These are phyloP conservation scores for Prunus mume DNA, from an alignment of 306 rosid species.

Conservation along the genomic window DNA sequence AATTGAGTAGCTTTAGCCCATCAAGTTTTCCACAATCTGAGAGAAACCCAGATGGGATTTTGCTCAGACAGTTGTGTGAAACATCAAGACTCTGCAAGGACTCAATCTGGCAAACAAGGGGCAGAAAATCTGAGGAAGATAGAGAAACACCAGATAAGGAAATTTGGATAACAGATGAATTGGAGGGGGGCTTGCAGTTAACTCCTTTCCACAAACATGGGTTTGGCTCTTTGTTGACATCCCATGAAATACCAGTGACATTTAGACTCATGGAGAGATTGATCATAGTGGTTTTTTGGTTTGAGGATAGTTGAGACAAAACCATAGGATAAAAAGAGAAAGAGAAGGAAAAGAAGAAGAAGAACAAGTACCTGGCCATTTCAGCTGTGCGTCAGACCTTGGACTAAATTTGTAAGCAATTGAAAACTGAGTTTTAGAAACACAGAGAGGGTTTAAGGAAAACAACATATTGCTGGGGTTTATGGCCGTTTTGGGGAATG, in stretches of 20 bases:
- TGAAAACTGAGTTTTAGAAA: too few species aligned
- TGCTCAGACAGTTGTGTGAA: slow-evolving; percentile 33
- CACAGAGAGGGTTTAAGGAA: too few species aligned
- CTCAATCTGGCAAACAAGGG: slow-evolving; percentile 49
- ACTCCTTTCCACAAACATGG: slow-evolving; percentile 76
- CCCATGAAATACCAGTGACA: slow-evolving; percentile 27
- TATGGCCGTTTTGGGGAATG: too few species aligned
- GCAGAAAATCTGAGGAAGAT: slow-evolving; percentile 43
- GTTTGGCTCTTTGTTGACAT: slow-evolving; percentile 19
- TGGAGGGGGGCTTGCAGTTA: slow-evolving; percentile 25
- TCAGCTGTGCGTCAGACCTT: too few species aligned
- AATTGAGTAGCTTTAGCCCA: slow-evolving; percentile 47
- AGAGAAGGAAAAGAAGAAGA: neutral
- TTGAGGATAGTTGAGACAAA: slow-evolving; percentile 42
- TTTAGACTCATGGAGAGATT: slow-evolving; percentile 23
- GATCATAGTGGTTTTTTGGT: slow-evolving; percentile 47
- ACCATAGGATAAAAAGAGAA: slow-evolving; percentile 28
- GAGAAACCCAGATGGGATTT: slow-evolving; percentile 50
- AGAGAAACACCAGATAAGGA: slow-evolving; percentile 35
- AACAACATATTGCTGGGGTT: too few species aligned
- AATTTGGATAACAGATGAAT: slow-evolving; percentile 34
- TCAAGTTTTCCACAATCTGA: slow-evolving; percentile 48
- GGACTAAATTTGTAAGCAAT: too few species aligned
- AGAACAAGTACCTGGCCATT: slow-evolving; percentile 41
- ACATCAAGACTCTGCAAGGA: slow-evolving; percentile 61